A percentile compares a stretch with the other conserved stretches of the same genome.
Evolutionary conservation across 192 early-diverging fungal genomes (phyloP).

Genomic region (Coemansia sp.): DNA sequence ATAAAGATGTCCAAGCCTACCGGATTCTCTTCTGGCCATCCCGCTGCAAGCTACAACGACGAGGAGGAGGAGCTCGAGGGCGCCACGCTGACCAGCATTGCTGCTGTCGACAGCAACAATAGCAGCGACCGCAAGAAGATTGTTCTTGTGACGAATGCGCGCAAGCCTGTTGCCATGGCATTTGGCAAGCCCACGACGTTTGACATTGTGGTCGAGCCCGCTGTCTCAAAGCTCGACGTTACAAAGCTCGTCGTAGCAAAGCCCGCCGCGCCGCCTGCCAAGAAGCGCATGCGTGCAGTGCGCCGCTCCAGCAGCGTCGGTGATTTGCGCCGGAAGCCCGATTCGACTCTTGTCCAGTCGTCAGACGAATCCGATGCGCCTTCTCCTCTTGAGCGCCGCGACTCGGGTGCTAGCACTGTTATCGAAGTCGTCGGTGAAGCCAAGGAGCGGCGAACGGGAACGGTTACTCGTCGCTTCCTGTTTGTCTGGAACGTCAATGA

Average conservation of each 20-base stretch:
- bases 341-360: conserved; percentile 10
- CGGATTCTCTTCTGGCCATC: background rate
- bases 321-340: conserved; percentile 22
- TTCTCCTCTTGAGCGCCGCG: conserved; percentile 5
- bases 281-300: conserved; percentile 41
- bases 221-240: background rate
- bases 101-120: background rate
- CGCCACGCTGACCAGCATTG: conserved; percentile 36
- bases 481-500: conserved; percentile 54
- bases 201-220: conserved; percentile 22
- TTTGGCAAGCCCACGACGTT: conserved; percentile 49
- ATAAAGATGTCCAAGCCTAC: background rate
- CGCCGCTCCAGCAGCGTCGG: conserved; percentile 41
- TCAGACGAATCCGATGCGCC: background rate
- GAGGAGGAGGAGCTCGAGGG: conserved; percentile 28
- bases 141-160: background rate
- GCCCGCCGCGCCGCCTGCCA: conserved; percentile 24
- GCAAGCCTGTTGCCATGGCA: conserved; percentile 42
- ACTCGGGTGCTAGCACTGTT: conserved; percentile 44
- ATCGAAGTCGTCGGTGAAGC: conserved; percentile 45
- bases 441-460: conserved; percentile 48
- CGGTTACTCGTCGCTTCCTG: conserved; percentile 46
- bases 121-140: background rate
- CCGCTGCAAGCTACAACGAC: background rate
- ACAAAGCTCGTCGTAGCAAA: background rate